phyloP scores from a whole-genome alignment of 2,329 filamentous ascomycete species.

The Colletotrichum karsti region DNA sequence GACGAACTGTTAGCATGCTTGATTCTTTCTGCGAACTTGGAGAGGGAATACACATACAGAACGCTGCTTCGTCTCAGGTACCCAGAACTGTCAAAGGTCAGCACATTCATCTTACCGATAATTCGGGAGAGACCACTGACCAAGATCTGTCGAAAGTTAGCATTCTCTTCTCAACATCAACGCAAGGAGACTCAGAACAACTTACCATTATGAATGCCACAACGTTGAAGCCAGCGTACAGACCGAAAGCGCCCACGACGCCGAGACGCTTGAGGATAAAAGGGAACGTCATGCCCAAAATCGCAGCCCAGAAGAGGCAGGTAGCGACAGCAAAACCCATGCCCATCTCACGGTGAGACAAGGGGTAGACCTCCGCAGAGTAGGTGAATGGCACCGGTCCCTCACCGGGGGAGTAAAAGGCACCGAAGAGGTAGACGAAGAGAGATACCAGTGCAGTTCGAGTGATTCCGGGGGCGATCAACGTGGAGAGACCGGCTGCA shows the following conservation, averaged over 20 bases:
- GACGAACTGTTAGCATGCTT: too few species aligned
- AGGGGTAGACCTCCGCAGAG: slow-evolving; percentile 74
- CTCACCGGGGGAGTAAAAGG: slow-evolving; percentile 52
- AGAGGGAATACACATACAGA: not conserved
- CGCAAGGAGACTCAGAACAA: too few species aligned
- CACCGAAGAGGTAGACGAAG: slow-evolving; percentile 38
- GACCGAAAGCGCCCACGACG: slow-evolving; percentile 52
- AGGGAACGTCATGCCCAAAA: slow-evolving; percentile 72
- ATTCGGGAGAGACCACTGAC: too few species aligned
- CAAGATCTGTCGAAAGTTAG: too few species aligned
- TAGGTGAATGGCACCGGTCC: slow-evolving; percentile 75
- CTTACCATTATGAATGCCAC: slow-evolving; percentile 61
- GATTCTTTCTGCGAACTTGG: too few species aligned
- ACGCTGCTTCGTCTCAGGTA: slow-evolving; percentile 64
- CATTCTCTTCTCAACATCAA: too few species aligned
- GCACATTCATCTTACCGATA: too few species aligned
- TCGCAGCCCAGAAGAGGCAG: slow-evolving; percentile 67
- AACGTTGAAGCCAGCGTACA: slow-evolving; percentile 65
- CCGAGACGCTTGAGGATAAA: slow-evolving; percentile 57
- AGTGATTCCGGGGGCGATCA: slow-evolving; percentile 43
- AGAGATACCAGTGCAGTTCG: slow-evolving; percentile 59
- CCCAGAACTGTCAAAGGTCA: slow-evolving; percentile 50
- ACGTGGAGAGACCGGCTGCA: slow-evolving; percentile 63
- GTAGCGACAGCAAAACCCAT: slow-evolving; percentile 77
- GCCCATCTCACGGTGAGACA: slow-evolving; percentile 75